Conservation (phyloP, 2,329 filamentous ascomycete species). For the Sarocladium strictum region DNA sequence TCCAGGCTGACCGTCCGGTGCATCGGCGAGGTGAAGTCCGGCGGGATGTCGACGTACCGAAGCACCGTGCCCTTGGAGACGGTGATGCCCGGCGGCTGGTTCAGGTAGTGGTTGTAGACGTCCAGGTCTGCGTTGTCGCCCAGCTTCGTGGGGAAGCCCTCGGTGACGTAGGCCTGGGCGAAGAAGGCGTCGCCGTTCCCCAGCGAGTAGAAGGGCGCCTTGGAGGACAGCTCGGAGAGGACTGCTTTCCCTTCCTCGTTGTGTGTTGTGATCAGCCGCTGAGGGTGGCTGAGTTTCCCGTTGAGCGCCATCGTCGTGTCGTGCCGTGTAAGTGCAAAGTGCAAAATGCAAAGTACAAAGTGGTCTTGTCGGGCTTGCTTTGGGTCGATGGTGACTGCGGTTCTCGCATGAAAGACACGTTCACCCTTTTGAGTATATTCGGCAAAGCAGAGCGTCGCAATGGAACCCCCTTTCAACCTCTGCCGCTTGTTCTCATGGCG, state of each 20-base stretch:
- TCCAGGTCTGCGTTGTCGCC: constrained; percentile 16
- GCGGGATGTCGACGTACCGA: constrained; percentile 42
- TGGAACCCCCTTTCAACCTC: too few species aligned
- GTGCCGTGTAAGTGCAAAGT: too few species aligned
- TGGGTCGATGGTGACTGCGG: too few species aligned
- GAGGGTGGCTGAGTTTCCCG: constrained; percentile 16
- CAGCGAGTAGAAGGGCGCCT: constrained; percentile 16
- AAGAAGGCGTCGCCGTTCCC: constrained; percentile 16
- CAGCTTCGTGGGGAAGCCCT: constrained; percentile 17
- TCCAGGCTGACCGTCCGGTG: constrained; percentile 49
- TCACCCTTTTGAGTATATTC: too few species aligned
- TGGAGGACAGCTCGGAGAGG: constrained; percentile 13
- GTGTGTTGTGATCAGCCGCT: constrained; percentile 20
- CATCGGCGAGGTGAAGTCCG: constrained; percentile 19
- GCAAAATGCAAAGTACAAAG: too few species aligned
- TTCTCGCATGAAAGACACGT: too few species aligned
- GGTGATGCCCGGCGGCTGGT: constrained; percentile 20
- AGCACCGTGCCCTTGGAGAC: constrained; percentile 34
- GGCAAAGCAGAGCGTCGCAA: too few species aligned
- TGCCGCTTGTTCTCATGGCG: too few species aligned
- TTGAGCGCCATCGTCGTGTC: constrained; percentile 11
- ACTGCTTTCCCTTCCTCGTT: constrained; percentile 21
- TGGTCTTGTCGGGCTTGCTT: too few species aligned
- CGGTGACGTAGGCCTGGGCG: constrained; percentile 21
- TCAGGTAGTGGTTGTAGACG: constrained; percentile 17